Conservation (phyloP, 176 grass and related monocot species). For the Lolium multiflorum region DNA sequence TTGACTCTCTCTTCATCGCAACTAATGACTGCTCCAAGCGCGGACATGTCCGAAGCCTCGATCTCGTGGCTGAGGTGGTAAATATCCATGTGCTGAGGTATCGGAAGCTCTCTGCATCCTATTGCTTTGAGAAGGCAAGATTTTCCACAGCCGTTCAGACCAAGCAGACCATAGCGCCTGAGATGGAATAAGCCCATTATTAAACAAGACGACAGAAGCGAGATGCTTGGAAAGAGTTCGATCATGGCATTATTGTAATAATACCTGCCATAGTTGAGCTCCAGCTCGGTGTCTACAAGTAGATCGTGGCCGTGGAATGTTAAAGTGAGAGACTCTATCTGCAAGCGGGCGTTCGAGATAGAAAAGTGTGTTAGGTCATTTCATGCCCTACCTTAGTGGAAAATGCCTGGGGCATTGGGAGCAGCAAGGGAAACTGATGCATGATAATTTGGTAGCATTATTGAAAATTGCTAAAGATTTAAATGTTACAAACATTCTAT, state of each 20-base stretch:
- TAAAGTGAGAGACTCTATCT: conserved; percentile 58
- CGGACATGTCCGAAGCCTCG: conserved; percentile 89
- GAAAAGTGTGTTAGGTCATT: neutral
- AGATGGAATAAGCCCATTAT: conserved; percentile 9
- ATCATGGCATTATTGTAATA: neutral
- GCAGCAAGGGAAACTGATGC: neutral
- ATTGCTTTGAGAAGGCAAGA: conserved; percentile 77
- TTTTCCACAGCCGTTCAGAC: conserved; percentile 88
- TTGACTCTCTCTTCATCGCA: conserved; percentile 85
- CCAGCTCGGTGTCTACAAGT: conserved; percentile 49
- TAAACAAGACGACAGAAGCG: neutral
- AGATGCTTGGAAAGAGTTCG: neutral
- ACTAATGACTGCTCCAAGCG: conserved; percentile 71
- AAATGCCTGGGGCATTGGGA: neutral
- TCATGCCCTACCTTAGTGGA: neutral
- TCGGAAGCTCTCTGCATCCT: conserved; percentile 74
- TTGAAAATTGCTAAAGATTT: neutral
- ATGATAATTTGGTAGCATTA: neutral
- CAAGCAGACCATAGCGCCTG: conserved; percentile 87
- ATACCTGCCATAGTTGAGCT: conserved; percentile 52
- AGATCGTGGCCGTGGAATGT: conserved; percentile 58
- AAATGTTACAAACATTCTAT: neutral
- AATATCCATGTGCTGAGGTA: conserved; percentile 83
- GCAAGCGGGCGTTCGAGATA: neutral
- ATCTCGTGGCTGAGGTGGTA: conserved; percentile 82